Percentiles rank a stretch among this genome's conserved stretches.
Conservation (phyloP, 2,329 filamentous ascomycete genomes). For the Malbranchea cinnamomea region DNA sequence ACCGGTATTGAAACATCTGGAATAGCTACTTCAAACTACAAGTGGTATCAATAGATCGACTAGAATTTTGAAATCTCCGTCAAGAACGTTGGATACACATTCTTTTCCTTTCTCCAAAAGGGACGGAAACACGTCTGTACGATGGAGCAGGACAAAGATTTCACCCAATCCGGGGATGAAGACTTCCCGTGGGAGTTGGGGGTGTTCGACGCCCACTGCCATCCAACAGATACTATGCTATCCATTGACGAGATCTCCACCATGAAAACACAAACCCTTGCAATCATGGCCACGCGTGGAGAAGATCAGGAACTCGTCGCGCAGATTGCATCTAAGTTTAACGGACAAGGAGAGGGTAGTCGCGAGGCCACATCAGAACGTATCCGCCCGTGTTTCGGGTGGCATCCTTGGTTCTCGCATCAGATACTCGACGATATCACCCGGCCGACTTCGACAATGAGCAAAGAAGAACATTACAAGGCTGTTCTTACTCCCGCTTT, state of each 20-base stretch:
- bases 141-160: too few relatives aligned
- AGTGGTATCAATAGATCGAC: too few relatives aligned
- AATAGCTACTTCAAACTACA: too few relatives aligned
- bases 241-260: conserved; percentile 37
- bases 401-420: conserved; percentile 56
- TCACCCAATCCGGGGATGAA: conserved; percentile 8
- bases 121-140: background rate
- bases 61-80: too few relatives aligned
- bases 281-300: conserved; percentile 47
- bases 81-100: too few relatives aligned
- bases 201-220: conserved; percentile 50
- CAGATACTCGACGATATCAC: conserved; percentile 39
- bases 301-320: conserved; percentile 47
- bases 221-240: conserved; percentile 49
- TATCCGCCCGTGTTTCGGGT: conserved; percentile 48
- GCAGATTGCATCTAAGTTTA: conserved; percentile 6
- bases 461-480: conserved; percentile 37
- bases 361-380: conserved; percentile 20
- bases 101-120: background rate
- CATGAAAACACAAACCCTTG: conserved; percentile 45
- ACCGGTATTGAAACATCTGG: too few relatives aligned
- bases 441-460: conserved; percentile 15
- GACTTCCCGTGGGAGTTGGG: conserved; percentile 47
- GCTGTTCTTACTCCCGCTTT: conserved; percentile 35
- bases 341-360: conserved; percentile 3